A percentile compares a stretch with the other conserved stretches of the same genome.
These are phyloP conservation scores for Mariannaea sp. DNA, from an alignment of 2,329 filamentous ascomycete species.

Conservation along the genomic window DNA sequence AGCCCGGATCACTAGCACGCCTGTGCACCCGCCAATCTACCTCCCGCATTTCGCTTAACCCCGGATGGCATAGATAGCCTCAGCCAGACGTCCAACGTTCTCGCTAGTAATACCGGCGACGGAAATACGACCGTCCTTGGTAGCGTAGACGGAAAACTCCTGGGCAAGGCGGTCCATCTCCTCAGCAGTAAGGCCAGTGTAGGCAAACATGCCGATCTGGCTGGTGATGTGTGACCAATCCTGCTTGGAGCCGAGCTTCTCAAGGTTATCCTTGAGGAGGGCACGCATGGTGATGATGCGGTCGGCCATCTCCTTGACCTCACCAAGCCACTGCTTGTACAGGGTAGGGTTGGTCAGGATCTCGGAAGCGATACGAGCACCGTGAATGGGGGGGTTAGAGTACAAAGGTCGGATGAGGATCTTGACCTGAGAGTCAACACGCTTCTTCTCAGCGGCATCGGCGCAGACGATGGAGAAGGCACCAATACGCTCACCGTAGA, in stretches of 20 bases:
- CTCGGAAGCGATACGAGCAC: conserved; percentile 88
- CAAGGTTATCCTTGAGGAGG: conserved; percentile 90
- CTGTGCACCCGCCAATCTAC: conserved; percentile 3
- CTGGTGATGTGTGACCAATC: conserved; percentile 99
- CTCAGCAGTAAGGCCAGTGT: conserved; percentile 87
- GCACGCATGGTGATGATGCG: conserved; percentile 98
- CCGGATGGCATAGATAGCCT: conserved; percentile 85
- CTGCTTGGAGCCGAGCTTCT: conserved; percentile 92
- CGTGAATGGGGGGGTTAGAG: conserved; percentile 97
- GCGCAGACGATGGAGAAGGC: conserved; percentile 92
- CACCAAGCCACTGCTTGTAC: conserved; percentile 91
- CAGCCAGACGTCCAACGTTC: conserved; percentile 79
- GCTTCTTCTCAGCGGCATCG: conserved; percentile 88
- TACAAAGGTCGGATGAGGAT: conserved; percentile 96
- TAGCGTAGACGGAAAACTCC: conserved; percentile 97
- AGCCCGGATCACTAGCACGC: conserved; percentile 7
- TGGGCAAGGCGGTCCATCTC: conserved; percentile 92
- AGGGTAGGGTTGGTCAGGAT: conserved; percentile 86
- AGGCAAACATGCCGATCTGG: conserved; percentile 99
- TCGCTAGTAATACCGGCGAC: conserved; percentile 81
- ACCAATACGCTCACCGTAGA: conserved; percentile 97
- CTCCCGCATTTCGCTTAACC: conserved; percentile 51
- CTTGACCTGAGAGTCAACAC: conserved; percentile 96
- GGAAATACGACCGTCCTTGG: conserved; percentile 87
- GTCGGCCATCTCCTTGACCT: conserved; percentile 99